Conservation (phyloP, 2,329 filamentous ascomycete genomes). For the Xenosphaeropsis pyriputrescens region DNA sequence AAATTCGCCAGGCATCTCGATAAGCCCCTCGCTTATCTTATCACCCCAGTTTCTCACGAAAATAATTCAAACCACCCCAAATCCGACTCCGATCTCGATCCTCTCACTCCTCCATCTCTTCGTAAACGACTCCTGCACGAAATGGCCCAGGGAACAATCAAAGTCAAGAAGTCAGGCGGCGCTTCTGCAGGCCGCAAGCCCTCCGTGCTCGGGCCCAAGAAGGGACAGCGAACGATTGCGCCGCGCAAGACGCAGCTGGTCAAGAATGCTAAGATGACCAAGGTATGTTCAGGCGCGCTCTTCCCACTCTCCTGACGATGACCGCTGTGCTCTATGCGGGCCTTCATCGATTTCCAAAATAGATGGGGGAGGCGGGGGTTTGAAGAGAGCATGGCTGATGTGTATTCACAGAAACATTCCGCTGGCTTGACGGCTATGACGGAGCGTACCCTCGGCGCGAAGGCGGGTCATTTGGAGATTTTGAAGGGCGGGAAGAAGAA, state of each 20-base stretch:
- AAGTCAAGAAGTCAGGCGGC: constrained; percentile 14
- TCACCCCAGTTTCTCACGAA: too few species aligned
- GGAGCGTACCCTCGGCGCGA: constrained; percentile 50
- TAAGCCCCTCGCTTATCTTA: too few species aligned
- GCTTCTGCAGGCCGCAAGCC: constrained; percentile 13
- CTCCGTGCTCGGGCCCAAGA: constrained; percentile 31
- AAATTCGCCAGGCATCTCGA: too few species aligned
- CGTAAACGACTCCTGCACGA: neutral
- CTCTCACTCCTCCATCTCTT: too few species aligned
- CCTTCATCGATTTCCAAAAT: neutral
- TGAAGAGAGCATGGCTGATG: constrained; percentile 1
- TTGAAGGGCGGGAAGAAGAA: constrained; percentile 52
- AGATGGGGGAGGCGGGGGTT: neutral
- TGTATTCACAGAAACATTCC: constrained; percentile 36
- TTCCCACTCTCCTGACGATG: neutral
- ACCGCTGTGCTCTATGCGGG: constrained; percentile 4
- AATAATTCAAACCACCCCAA: too few species aligned
- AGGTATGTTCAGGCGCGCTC: constrained; percentile 23
- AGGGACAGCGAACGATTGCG: constrained; percentile 46
- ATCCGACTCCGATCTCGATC: too few species aligned
- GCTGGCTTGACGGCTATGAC: constrained; percentile 48
- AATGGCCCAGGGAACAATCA: constrained; percentile 20
- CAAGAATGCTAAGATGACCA: constrained; percentile 45
- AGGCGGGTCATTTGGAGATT: constrained; percentile 57
- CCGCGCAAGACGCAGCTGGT: constrained; percentile 49